These are phyloP conservation scores for Fusarium sp. DNA, from an alignment of 2,329 filamentous ascomycete genomes.

Conservation along the genomic window DNA sequence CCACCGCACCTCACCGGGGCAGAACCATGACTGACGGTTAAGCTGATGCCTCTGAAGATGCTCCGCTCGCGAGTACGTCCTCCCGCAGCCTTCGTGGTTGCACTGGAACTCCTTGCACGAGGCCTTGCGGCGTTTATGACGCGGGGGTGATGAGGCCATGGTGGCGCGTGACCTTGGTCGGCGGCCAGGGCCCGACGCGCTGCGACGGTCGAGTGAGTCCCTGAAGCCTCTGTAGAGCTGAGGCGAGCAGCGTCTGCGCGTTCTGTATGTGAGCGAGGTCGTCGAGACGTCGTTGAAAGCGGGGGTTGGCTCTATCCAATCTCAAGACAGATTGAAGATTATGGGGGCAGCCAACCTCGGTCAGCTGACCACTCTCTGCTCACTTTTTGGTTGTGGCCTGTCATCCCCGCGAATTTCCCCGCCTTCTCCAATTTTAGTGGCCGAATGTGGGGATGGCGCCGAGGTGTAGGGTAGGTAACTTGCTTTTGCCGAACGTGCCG, in stretches of 20 bases:
- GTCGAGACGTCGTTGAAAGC: constrained; percentile 2
- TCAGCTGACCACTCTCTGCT: constrained; percentile 40
- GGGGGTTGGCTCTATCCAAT: constrained; percentile 5
- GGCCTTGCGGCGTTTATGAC: constrained; percentile 47
- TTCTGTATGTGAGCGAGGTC: not conserved
- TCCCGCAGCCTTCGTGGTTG: constrained; percentile 46
- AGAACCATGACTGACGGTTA: constrained; percentile 34
- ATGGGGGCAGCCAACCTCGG: constrained; percentile 29
- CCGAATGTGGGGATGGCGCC: constrained; percentile 28
- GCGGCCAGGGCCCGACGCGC: constrained; percentile 19
- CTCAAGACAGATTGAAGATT: constrained; percentile 30
- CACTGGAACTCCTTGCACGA: constrained; percentile 47
- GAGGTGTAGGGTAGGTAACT: constrained; percentile 19
- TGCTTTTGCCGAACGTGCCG: not conserved
- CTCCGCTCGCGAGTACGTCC: constrained; percentile 45
- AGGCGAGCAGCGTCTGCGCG: constrained; percentile 1
- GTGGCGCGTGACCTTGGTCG: constrained; percentile 23
- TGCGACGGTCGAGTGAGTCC: constrained; percentile 1
- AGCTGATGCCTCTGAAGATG: constrained; percentile 45
- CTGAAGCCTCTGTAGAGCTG: not conserved
- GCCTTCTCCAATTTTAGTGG: constrained; percentile 20
- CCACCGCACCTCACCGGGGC: not conserved
- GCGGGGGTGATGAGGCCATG: constrained; percentile 45
- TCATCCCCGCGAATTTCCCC: constrained; percentile 36
- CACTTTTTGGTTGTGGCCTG: constrained; percentile 8